Evolutionary conservation across 2,329 filamentous ascomycete species (phyloP).

Genomic region (Rugonectria rugulosa): DNA sequence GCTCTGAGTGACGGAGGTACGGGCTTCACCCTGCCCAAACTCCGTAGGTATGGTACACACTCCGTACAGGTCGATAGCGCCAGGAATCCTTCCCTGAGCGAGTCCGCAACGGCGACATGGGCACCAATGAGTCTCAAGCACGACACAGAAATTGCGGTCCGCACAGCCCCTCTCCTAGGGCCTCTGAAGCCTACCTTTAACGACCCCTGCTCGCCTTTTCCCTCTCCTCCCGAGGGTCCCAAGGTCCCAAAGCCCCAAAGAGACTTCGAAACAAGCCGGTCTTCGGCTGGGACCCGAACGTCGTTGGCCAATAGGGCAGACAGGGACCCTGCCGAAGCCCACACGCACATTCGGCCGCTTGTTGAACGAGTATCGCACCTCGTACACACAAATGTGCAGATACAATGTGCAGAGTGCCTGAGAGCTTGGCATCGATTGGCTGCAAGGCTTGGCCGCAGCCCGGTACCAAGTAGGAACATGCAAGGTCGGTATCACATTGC

Average conservation of each 20-base stretch:
- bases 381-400: no score
- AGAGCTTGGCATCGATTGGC: background rate
- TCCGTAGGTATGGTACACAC: no score
- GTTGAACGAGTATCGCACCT: background rate
- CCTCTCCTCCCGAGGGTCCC: background rate
- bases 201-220: no score
- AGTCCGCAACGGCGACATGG: background rate
- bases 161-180: conserved; percentile 8
- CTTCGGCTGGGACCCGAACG: background rate
- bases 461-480: no score
- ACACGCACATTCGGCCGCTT: background rate
- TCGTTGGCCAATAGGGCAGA: background rate
- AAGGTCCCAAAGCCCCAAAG: background rate
- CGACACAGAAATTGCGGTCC: conserved; percentile 16
- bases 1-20: background rate
- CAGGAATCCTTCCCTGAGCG: conserved; percentile 4
- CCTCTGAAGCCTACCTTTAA: background rate
- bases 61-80: conserved; percentile 6
- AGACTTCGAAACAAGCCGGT: conserved; percentile 19
- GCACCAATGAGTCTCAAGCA: conserved; percentile 14
- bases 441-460: background rate
- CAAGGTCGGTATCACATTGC: background rate
- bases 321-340: background rate
- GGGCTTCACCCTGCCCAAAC: background rate
- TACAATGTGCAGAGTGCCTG: background rate